Evolutionary conservation across 2,329 filamentous ascomycete genomes (phyloP).

Genomic region (Huntiella bhutanensis): DNA sequence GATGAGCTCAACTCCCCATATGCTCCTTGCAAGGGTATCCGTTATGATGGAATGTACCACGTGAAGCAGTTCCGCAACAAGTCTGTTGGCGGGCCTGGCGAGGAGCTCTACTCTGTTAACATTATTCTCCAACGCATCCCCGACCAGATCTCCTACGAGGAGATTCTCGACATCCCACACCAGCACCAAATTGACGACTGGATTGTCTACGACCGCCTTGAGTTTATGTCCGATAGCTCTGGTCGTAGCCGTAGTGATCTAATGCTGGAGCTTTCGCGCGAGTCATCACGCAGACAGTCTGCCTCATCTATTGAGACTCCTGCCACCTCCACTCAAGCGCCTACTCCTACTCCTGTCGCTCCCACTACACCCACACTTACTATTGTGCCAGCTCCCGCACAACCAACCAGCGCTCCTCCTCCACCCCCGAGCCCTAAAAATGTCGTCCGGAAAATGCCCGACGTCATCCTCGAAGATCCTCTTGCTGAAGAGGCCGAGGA

Average conservation of each 20-base stretch:
- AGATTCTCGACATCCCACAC: conserved; percentile 26
- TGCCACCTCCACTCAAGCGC: neutral
- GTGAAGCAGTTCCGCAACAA: conserved; percentile 29
- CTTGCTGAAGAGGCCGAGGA: conserved; percentile 7
- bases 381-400: neutral
- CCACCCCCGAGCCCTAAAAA: conserved; percentile 5
- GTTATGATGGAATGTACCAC: conserved; percentile 40
- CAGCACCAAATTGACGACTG: conserved; percentile 40
- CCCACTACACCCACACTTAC: neutral
- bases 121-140: conserved; percentile 27
- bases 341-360: neutral
- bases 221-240: conserved; percentile 16
- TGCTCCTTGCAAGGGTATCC: conserved; percentile 31
- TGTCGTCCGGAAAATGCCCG: conserved; percentile 2
- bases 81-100: neutral
- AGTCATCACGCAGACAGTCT: conserved; percentile 8
- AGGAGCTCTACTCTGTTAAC: conserved; percentile 18
- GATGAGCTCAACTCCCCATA: conserved; percentile 29
- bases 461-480: conserved; percentile 9
- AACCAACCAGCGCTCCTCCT: neutral
- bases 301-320: conserved; percentile 1
- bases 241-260: conserved; percentile 9
- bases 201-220: conserved; percentile 29
- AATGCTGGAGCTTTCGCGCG: conserved; percentile 6
- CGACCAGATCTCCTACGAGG: conserved; percentile 24